Base-by-base conservation (phyloP, 148 eudicot genomes). In the Vaccinium macrocarpon region DNA sequence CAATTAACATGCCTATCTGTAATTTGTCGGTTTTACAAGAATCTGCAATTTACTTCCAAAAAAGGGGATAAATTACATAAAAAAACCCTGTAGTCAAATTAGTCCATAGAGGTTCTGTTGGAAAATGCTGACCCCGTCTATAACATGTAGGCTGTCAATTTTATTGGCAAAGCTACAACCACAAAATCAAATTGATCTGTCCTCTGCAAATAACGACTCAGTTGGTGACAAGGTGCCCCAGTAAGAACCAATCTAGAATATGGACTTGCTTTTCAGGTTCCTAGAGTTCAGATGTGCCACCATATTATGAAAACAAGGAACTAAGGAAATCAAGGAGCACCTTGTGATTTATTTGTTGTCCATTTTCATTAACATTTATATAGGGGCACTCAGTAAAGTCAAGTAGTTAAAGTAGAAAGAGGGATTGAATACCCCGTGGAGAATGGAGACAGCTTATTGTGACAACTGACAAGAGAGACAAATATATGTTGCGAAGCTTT, bases 101-200 rank as follows among this genome's bases (percentile, higher is more conserved):
- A 3, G 25, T 23, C 32, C 14, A 14, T 11, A 11, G 72, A 66
- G 25, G 1, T 66, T 23, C 10, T 23, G 32, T 66, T 66, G 25
- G 25, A 57, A 18, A 62, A 62, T 62, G 70, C 70, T 23, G 10
- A 62, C 14, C 29, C 29, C 15, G 1, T 64, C 13, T 1, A 62
- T 62, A 62, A n/a, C 4, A 12, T n/a, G 27, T 62, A 57, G 25
- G 18, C 50, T 59, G 42, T 59, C 82, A 35, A 80, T 56, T 23
- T 19, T 59, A 80, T 53, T 21, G 29, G 82, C 38, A 35, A 52
- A 29, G 66, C 81, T 23, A 14, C 81, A 56, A 79, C 71, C 66
- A 79, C 12, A 56, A 56, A 38, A 56, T 79, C 49, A 79, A 56
- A 48, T 64, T 51, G 49, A 55, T 32, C 57, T 21, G 81, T 79